phyloP scores from a whole-genome alignment of 371 early-diverging fungal species.

The Mucor sp. region DNA sequence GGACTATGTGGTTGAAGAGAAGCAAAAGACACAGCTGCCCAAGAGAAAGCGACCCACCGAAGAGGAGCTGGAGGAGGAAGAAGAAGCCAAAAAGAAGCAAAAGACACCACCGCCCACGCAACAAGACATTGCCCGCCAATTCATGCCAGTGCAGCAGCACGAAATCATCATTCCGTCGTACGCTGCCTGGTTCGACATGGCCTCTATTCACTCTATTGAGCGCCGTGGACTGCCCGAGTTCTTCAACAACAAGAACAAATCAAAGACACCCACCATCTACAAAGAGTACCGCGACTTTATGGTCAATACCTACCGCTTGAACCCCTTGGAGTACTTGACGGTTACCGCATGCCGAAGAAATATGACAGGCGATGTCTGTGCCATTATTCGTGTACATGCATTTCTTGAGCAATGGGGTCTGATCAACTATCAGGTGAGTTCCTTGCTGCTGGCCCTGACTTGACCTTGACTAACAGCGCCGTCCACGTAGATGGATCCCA shows the following conservation, averaged over 20 bases:
- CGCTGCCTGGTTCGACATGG: conserved; percentile 92
- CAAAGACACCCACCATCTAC: conserved; percentile 92
- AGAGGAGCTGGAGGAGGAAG: conserved; percentile 17
- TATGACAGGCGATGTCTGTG: conserved; percentile 95
- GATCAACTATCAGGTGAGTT: conserved; percentile 96
- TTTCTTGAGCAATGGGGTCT: conserved; percentile 99
- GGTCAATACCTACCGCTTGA: conserved; percentile 94
- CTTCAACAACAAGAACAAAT: conserved; percentile 87
- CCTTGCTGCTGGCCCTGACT: background rate
- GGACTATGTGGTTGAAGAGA: conserved; percentile 51
- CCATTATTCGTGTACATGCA: conserved; percentile 95
- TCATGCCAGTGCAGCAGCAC: conserved; percentile 74
- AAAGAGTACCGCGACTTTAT: conserved; percentile 97
- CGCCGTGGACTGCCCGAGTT: conserved; percentile 93
- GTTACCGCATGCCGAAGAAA: conserved; percentile 96
- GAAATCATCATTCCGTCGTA: conserved; percentile 89
- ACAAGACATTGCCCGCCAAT: conserved; percentile 68
- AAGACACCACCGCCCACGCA: conserved; percentile 19
- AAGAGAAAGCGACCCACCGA: conserved; percentile 26
- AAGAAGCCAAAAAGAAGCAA: conserved; percentile 14
- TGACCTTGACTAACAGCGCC: background rate
- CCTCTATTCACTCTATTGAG: conserved; percentile 87
- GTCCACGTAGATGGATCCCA: conserved; percentile 77
- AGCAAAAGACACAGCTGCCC: conserved; percentile 14
- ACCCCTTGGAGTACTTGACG: conserved; percentile 93